These are phyloP conservation scores for Artomyces pyxidatus DNA, from an alignment of 768 basidiomycete genomes.

Conservation along the genomic window DNA sequence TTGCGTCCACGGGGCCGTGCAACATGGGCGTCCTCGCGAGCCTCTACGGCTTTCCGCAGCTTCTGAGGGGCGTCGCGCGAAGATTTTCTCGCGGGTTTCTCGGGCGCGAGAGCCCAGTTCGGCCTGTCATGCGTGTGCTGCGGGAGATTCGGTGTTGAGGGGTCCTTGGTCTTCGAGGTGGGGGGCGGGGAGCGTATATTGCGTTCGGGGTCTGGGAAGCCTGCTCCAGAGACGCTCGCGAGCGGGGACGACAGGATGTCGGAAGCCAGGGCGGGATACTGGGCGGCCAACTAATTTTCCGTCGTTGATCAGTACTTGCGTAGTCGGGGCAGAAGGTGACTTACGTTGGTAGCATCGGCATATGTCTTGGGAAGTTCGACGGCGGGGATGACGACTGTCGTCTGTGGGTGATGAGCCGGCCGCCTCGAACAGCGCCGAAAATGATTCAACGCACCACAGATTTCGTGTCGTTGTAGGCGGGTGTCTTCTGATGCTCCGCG, in stretches of 20 bases:
- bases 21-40: too few species aligned
- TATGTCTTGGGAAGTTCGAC: neutral
- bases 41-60: neutral
- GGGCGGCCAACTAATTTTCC: conserved; percentile 3
- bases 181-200: neutral
- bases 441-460: too few species aligned
- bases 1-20: neutral
- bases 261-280: neutral
- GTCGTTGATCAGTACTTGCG: neutral
- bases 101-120: neutral
- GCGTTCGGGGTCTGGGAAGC: neutral
- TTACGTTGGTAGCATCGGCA: conserved; percentile 6
- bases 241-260: neutral
- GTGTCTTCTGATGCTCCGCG: too few species aligned
- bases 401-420: too few species aligned
- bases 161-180: neutral
- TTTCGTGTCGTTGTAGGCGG: too few species aligned
- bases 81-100: neutral
- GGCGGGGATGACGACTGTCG: neutral
- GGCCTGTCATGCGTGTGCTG: neutral
- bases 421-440: too few species aligned
- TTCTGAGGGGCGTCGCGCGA: neutral
- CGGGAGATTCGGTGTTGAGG: neutral
- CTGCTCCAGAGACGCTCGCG: neutral
- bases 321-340: neutral